Evolutionary conservation across 805 yeast genomes (phyloP).

Genomic region (Candida insectorum): DNA sequence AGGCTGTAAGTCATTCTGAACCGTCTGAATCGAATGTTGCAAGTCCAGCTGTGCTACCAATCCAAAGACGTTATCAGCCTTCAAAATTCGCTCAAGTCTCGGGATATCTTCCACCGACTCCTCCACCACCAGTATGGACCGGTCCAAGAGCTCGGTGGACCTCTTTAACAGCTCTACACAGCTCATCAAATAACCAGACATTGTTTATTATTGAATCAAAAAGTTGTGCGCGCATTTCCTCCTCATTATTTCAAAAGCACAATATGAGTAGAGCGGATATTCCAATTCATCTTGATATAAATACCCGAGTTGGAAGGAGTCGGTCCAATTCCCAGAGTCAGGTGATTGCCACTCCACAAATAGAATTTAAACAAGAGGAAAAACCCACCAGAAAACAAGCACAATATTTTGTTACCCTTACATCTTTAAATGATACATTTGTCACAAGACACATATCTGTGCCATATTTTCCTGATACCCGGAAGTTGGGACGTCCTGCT

Average conservation of each 20-base stretch:
- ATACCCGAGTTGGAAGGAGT: slow-evolving; percentile 12
- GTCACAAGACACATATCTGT: slow-evolving; percentile 73
- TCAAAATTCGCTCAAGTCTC: slow-evolving; percentile 37
- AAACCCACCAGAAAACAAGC: slow-evolving; percentile 25
- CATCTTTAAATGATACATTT: slow-evolving; percentile 79
- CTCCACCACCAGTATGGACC: slow-evolving; percentile 31
- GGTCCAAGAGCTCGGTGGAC: slow-evolving; percentile 29
- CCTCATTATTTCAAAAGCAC: neutral
- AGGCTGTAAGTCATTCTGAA: slow-evolving; percentile 40
- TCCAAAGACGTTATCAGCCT: slow-evolving; percentile 47
- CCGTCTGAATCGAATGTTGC: slow-evolving; percentile 33
- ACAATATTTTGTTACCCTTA: slow-evolving; percentile 62
- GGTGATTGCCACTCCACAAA: slow-evolving; percentile 23
- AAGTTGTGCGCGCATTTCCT: slow-evolving; percentile 1
- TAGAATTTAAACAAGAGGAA: slow-evolving; percentile 5
- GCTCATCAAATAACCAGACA: slow-evolving; percentile 10
- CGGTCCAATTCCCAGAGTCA: slow-evolving; percentile 44
- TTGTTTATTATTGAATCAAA: neutral
- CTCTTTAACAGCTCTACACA: slow-evolving; percentile 31
- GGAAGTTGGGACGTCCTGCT: slow-evolving; percentile 88
- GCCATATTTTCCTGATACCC: slow-evolving; percentile 77
- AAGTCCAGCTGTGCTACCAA: slow-evolving; percentile 49
- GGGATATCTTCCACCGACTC: slow-evolving; percentile 37
- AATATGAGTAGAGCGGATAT: slow-evolving; percentile 15
- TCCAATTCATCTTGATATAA: slow-evolving; percentile 20